Conservation (phyloP, 306 rosid species). For the Prunus salicina region DNA sequence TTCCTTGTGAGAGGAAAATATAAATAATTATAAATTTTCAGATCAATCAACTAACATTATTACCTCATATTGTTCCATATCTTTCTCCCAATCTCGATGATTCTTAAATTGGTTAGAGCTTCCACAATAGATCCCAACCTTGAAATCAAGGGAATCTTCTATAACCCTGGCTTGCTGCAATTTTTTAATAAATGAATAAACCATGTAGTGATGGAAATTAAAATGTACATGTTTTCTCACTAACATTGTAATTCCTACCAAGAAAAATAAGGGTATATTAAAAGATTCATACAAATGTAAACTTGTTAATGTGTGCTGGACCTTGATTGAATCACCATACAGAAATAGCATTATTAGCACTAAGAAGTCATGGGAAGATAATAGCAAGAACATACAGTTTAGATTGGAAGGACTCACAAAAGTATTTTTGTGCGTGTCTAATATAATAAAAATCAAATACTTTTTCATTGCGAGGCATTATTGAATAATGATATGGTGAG, state of each 20-base stretch:
- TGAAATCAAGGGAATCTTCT: constrained; percentile 69
- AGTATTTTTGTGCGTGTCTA: background rate
- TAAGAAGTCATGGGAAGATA: background rate
- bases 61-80: constrained; percentile 77
- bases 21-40: background rate
- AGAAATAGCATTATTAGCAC: background rate
- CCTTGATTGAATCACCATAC: background rate
- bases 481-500: background rate
- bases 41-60: constrained; percentile 20
- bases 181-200: constrained; percentile 12
- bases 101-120: constrained; percentile 52
- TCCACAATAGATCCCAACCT: constrained; percentile 68
- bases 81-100: constrained; percentile 65
- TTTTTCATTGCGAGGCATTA: background rate
- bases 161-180: constrained; percentile 83
- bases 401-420: background rate
- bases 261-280: background rate
- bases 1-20: background rate
- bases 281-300: background rate
- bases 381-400: background rate
- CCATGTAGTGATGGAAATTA: background rate
- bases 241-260: background rate
- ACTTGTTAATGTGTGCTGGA: background rate
- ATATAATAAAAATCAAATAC: too few relatives aligned
- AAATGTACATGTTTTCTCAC: background rate